These are phyloP conservation scores for Cochlearia excelsa DNA, from an alignment of 345 rosid species.

Conservation along the genomic window DNA sequence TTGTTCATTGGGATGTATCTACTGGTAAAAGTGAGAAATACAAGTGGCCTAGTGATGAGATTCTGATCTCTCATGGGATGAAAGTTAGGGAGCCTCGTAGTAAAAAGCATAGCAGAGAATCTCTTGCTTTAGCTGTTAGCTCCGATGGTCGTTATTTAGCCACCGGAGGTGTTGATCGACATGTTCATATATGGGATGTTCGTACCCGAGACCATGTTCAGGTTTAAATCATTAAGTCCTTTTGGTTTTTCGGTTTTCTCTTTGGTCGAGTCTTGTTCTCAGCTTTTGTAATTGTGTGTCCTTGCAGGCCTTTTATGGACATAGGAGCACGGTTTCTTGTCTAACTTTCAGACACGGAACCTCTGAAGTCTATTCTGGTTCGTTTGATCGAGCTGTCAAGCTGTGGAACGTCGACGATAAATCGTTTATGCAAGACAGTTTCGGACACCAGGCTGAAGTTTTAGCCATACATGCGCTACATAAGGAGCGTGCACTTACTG, in stretches of 20 bases:
- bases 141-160: conserved; percentile 93
- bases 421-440: conserved; percentile 64
- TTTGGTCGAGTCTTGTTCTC: conserved; percentile 5
- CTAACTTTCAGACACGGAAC: conserved; percentile 83
- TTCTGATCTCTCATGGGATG: conserved; percentile 66
- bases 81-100: conserved; percentile 68
- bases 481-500: conserved; percentile 74
- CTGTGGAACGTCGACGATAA: conserved; percentile 92
- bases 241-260: conserved; percentile 2
- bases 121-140: conserved; percentile 84
- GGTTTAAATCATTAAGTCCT: conserved; percentile 39
- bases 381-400: conserved; percentile 81
- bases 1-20: conserved; percentile 83
- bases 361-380: conserved; percentile 92
- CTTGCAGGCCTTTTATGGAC: conserved; percentile 90
- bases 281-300: conserved; percentile 28
- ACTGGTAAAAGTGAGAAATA: conserved; percentile 65
- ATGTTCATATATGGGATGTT: conserved; percentile 93
- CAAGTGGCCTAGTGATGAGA: conserved; percentile 72
- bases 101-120: conserved; percentile 64
- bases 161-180: conserved; percentile 89
- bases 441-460: conserved; percentile 87
- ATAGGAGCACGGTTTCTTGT: conserved; percentile 77
- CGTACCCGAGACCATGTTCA: conserved; percentile 80
- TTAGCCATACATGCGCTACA: conserved; percentile 67